Base-by-base conservation (phyloP, 192 early-diverging fungal genomes). In the Martensiomyces pterosporus region DNA sequence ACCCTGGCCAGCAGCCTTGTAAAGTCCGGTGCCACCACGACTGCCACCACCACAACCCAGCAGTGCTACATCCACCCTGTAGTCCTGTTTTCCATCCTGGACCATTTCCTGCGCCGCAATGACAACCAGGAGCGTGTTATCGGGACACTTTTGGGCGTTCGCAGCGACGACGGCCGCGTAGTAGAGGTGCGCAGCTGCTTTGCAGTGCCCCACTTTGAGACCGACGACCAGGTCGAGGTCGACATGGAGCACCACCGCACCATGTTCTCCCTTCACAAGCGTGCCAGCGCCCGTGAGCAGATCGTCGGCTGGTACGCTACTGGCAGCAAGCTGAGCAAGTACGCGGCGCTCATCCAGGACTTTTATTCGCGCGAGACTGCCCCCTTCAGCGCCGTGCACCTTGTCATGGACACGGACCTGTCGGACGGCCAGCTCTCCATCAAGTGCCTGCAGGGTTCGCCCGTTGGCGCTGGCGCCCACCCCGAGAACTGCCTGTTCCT, bases 251-350 rank as follows among this genome's bases (percentile, higher is more conserved):
- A 92, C 72, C 86, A 94, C 61, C 64, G 70, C 23, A 81, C 78
- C 21, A 92, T 96, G 90, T 85, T 83, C 64, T 80, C 82, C 44
- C 80, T 94, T 40, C 93, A 96, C 70, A 87, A 88, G 69, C 79
- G 84, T 43, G 91, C 90, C 15, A 92, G 92, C 60, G 71, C 87
- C 14, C 86, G 87, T 52, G 94, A 98, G 63, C 79, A 86, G 39
- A 85, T 95, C 53, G 82, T 98, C 41, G 94, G 94, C 36, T 98
- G 94, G 94, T 98, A 95, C 44, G 82, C 85, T 10, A 85, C 86
- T 9, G 86, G 86, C 18, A 56, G 60, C 23, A 41, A 70, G 57
- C 75, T 90, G 57, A 82, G 82, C 71, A 78, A 80, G 52, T 82
- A 83, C 55, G 79, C 82, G 12, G 80, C 87, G 46, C 71, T 86